Conservation (phyloP, 2,329 filamentous ascomycete genomes). For the Beauveria brongniartii region DNA sequence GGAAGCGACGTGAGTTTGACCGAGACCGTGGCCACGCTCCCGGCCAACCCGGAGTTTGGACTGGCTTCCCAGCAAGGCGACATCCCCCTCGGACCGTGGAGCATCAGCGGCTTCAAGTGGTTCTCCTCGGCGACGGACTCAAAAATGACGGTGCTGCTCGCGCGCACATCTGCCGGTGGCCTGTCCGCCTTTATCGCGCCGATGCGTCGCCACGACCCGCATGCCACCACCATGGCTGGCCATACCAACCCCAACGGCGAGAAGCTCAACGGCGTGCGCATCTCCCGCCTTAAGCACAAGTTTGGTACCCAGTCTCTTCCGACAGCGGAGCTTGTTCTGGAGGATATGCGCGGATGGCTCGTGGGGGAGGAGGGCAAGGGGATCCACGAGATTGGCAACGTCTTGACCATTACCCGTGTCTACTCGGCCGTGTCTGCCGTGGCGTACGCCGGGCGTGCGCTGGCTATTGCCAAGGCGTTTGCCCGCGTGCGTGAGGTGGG, state of each 20-base stretch:
- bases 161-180: constrained; percentile 39
- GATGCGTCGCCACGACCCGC: constrained; percentile 37
- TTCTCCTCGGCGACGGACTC: constrained; percentile 61
- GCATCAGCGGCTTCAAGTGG: constrained; percentile 59
- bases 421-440: constrained; percentile 47
- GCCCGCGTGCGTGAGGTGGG: constrained; percentile 47
- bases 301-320: constrained; percentile 62
- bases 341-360: constrained; percentile 55
- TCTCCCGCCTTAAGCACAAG: constrained; percentile 65
- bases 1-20: constrained; percentile 62
- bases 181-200: constrained; percentile 60
- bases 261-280: constrained; percentile 58
- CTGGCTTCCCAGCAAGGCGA: constrained; percentile 3
- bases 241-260: constrained; percentile 20
- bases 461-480: constrained; percentile 51
- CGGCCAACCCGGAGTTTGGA: constrained; percentile 9
- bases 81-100: constrained; percentile 44
- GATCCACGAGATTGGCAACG: constrained; percentile 57
- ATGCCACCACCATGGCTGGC: constrained; percentile 23
- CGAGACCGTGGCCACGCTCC: constrained; percentile 48
- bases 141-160: constrained; percentile 53
- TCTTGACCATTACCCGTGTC: constrained; percentile 60
- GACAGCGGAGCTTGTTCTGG: constrained; percentile 62
- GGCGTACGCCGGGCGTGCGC: constrained; percentile 45
- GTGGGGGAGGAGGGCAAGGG: constrained; percentile 60